Conservation (phyloP, 169 alveolate species). For the Plasmodium coatneyi region DNA sequence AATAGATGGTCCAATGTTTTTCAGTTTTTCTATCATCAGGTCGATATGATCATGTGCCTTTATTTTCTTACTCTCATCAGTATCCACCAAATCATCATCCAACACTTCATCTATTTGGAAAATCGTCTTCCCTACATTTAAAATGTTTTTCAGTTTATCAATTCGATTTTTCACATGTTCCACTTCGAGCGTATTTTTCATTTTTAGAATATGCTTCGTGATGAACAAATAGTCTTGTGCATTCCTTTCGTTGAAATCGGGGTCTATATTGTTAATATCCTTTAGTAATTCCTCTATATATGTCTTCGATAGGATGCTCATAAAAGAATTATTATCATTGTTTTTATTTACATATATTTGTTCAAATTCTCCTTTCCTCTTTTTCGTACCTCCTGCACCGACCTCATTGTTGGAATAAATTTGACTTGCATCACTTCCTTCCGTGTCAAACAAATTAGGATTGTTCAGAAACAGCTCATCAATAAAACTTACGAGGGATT, state of each 20-base stretch:
- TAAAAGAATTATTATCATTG: conserved; percentile 1
- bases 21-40: conserved; percentile 52
- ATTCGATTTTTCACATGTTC: conserved; percentile 45
- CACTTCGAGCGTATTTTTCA: conserved; percentile 10
- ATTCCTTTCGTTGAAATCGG: conserved; percentile 30
- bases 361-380: conserved; percentile 28
- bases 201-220: conserved; percentile 45
- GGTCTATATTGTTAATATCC: conserved; percentile 36
- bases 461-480: conserved; percentile 55
- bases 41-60: conserved; percentile 31
- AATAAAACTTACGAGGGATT: conserved; percentile 66
- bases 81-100: background rate
- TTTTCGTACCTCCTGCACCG: background rate
- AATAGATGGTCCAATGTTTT: conserved; percentile 33
- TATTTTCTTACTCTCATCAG: background rate
- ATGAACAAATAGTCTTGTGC: conserved; percentile 51
- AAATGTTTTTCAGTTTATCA: conserved; percentile 40
- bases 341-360: background rate
- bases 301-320: conserved; percentile 24
- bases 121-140: conserved; percentile 44
- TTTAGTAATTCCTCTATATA: conserved; percentile 59
- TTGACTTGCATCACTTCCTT: background rate
- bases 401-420: conserved; percentile 9
- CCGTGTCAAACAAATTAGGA: conserved; percentile 34
- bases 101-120: conserved; percentile 19